Conservation (phyloP, 2,329 filamentous ascomycete species). For the Cladosporium velox region DNA sequence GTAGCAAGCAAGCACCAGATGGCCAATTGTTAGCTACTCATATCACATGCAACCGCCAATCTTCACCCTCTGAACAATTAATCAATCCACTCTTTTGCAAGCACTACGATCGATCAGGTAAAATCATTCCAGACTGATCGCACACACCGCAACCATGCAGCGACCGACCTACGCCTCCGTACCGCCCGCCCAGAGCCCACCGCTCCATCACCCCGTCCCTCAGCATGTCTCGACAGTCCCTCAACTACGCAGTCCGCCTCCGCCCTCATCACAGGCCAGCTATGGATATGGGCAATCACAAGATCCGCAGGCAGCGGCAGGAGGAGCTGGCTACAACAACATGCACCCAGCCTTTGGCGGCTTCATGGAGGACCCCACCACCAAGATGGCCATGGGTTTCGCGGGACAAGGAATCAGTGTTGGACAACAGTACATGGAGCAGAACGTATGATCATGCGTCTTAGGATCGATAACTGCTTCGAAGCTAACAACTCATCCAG, state of each 20-base stretch:
- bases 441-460: constrained; percentile 66
- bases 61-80: background rate
- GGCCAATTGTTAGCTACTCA: constrained; percentile 8
- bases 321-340: constrained; percentile 34
- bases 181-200: constrained; percentile 74
- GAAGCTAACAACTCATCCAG: constrained; percentile 44
- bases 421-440: constrained; percentile 91
- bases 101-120: background rate
- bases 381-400: constrained; percentile 92
- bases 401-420: constrained; percentile 73
- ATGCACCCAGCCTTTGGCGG: constrained; percentile 71
- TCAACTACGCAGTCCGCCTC: constrained; percentile 90
- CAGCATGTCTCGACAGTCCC: constrained; percentile 98
- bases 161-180: constrained; percentile 77
- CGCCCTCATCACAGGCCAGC: constrained; percentile 66
- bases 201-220: constrained; percentile 93
- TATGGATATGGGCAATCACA: constrained; percentile 64
- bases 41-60: background rate
- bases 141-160: constrained; percentile 66
- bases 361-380: constrained; percentile 94
- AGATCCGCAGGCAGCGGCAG: constrained; percentile 29
- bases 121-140: background rate
- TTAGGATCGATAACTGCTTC: background rate
- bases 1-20: constrained; percentile 10
- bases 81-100: background rate